Evolutionary conservation across 305 asterid species (phyloP), one percentile per base, ranked within the genome.

Genomic region (Fraxinus xanthoxyloides): DNA sequence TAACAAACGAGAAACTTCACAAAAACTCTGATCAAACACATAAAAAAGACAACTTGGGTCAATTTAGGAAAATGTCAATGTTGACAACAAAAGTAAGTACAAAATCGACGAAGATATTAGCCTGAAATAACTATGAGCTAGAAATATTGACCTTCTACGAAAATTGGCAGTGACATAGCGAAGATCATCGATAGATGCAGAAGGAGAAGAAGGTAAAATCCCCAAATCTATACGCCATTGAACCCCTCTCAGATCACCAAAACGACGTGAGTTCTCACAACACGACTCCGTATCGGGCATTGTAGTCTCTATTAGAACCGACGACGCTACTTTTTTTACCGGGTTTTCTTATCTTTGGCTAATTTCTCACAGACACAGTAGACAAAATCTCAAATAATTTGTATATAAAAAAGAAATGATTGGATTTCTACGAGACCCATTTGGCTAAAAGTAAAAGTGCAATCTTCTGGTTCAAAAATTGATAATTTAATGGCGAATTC

Each of bases 221-320:
- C 97, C 99, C 93, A 94, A 91, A 90, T 92, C 91, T 46, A 93
- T 84, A 72, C 99, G 97, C 98, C 99, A 95, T 88, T 83, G 92
- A 19, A 93, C 91, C 67, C 99, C 92, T 92, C 98, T 90, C 12
- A 95, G 93, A 84, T 88, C 89, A 54, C 86, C 85, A 83, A 90
- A 91, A 63, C 87, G 88, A 83, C 90, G 87, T 26, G 85, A 85
- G 59, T 9, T 79, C 69, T 77, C 85, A 34, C 84, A 75, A 73
- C 74, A 80, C 70, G 90, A 84, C 24, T 81, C 77, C 81, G 87
- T 80, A 84, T 87, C 93, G 72, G 79, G 76, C 91, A 85, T 88
- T 78, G 84, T 54, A 35, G 87, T 72, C 86, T 88, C 92, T 75
- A 84, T 78, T 31, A 76, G 80, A 86, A 51, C 78, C 70, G 89